Percentiles rank a stretch among this genome's conserved stretches.
These are phyloP conservation scores for Entomortierella beljakovae DNA, from an alignment of 192 early-diverging fungal genomes.

Conservation along the genomic window DNA sequence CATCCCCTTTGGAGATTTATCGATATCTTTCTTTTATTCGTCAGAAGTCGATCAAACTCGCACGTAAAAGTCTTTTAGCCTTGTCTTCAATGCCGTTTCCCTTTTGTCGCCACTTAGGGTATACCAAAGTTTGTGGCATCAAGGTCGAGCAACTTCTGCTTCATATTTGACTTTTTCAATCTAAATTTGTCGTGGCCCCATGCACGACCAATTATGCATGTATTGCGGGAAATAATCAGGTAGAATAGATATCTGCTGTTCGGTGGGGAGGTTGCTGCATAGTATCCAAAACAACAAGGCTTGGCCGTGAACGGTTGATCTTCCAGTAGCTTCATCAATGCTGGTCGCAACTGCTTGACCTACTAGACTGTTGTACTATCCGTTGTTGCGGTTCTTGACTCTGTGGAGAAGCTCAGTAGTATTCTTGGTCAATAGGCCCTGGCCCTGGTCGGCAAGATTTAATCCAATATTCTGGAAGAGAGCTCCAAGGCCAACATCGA, in stretches of 20 bases:
- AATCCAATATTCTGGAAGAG: background rate
- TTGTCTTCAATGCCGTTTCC: too few relatives aligned
- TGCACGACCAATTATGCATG: too few relatives aligned
- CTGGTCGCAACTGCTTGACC: background rate
- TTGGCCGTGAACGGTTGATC: background rate
- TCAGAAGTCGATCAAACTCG: too few relatives aligned
- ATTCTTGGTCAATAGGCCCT: background rate
- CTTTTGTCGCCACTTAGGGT: too few relatives aligned
- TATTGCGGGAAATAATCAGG: too few relatives aligned
- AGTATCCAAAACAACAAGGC: background rate
- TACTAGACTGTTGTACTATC: background rate
- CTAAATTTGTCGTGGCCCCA: too few relatives aligned
- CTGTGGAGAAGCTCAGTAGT: background rate
- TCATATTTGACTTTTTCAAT: too few relatives aligned
- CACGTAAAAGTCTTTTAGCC: too few relatives aligned
- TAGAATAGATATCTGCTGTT: background rate
- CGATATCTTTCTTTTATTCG: too few relatives aligned
- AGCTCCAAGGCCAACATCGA: background rate
- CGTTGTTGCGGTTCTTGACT: background rate
- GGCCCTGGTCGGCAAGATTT: background rate
- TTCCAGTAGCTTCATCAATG: background rate
- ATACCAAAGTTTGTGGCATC: too few relatives aligned
- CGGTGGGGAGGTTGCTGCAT: background rate
- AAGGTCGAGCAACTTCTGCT: too few relatives aligned
- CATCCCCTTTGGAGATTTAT: too few relatives aligned